A percentile compares a stretch with the other conserved stretches of the same genome.
Conservation (phyloP, 352 stramenopile genomes). For the Elongisporangium anandrum region DNA sequence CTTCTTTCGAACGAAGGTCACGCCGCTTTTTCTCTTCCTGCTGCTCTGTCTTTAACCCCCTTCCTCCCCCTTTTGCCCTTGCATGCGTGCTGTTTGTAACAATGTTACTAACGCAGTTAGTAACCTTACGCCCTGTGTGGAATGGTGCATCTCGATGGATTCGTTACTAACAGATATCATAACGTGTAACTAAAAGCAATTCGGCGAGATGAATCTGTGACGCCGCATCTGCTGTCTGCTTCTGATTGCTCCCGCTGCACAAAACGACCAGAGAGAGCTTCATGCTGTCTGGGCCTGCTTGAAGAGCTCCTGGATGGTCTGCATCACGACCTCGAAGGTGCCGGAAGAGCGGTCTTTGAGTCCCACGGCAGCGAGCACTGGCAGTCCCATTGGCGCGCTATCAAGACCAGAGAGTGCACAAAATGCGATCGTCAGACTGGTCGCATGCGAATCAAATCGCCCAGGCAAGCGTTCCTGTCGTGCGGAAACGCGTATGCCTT, state of each 20-base stretch:
- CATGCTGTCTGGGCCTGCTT: constrained; percentile 10
- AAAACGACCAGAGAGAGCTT: neutral
- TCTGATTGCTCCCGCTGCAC: neutral
- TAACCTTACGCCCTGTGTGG: neutral
- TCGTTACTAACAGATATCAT: neutral
- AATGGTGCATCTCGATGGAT: neutral
- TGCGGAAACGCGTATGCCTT: neutral
- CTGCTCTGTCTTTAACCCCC: neutral
- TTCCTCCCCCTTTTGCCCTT: neutral
- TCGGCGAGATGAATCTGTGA: neutral
- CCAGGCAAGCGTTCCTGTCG: neutral
- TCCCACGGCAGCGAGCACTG: constrained; percentile 67
- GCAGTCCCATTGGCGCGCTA: constrained; percentile 59
- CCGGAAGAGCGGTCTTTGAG: constrained; percentile 71
- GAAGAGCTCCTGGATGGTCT: constrained; percentile 48
- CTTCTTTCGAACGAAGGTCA: neutral
- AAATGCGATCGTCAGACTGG: neutral
- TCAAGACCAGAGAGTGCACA: neutral
- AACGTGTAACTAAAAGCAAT: neutral
- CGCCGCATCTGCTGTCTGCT: neutral
- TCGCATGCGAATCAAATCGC: neutral
- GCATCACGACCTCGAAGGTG: constrained; percentile 77
- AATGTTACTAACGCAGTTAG: neutral
- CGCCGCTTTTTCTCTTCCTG: neutral
- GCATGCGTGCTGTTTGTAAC: neutral